These are phyloP conservation scores for Yarrowia osloensis DNA, from an alignment of 805 yeast genomes.

Conservation along the genomic window DNA sequence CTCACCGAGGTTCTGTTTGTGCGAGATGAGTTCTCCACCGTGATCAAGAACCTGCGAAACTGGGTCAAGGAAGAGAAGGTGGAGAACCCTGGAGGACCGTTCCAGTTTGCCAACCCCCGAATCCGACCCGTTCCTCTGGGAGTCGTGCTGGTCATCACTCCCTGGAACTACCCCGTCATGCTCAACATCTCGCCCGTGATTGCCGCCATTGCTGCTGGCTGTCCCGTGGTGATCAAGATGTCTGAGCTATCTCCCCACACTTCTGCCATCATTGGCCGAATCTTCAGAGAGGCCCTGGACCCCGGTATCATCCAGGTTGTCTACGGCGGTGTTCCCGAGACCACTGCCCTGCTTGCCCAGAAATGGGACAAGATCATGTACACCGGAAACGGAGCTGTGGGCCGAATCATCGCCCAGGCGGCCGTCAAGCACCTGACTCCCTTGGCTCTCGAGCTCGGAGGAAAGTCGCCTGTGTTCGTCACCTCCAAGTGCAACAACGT, in stretches of 20 bases:
- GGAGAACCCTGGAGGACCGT: slow-evolving; percentile 31
- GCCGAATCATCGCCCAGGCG: slow-evolving; percentile 70
- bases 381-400: slow-evolving; percentile 81
- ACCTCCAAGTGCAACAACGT: slow-evolving; percentile 16
- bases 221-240: slow-evolving; percentile 71
- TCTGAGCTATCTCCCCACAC: slow-evolving; percentile 69
- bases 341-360: slow-evolving; percentile 59
- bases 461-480: slow-evolving; percentile 78
- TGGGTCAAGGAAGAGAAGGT: slow-evolving; percentile 58
- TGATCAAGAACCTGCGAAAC: slow-evolving; percentile 58
- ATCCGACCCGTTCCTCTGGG: slow-evolving; percentile 51
- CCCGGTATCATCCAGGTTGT: slow-evolving; percentile 60
- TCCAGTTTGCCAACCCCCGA: slow-evolving; percentile 38
- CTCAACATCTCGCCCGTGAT: slow-evolving; percentile 64
- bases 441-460: slow-evolving; percentile 80
- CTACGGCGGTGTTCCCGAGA: slow-evolving; percentile 69
- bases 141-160: slow-evolving; percentile 66
- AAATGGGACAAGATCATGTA: slow-evolving; percentile 80
- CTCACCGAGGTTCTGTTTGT: slow-evolving; percentile 56
- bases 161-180: slow-evolving; percentile 76
- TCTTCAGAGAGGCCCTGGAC: slow-evolving; percentile 58
- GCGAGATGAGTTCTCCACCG: slow-evolving; percentile 56
- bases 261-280: slow-evolving; percentile 54
- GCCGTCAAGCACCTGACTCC: slow-evolving; percentile 88
- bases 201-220: slow-evolving; percentile 84